Base-by-base conservation (phyloP, 148 eudicot genomes). In the Camellia lanceoleosa region DNA sequence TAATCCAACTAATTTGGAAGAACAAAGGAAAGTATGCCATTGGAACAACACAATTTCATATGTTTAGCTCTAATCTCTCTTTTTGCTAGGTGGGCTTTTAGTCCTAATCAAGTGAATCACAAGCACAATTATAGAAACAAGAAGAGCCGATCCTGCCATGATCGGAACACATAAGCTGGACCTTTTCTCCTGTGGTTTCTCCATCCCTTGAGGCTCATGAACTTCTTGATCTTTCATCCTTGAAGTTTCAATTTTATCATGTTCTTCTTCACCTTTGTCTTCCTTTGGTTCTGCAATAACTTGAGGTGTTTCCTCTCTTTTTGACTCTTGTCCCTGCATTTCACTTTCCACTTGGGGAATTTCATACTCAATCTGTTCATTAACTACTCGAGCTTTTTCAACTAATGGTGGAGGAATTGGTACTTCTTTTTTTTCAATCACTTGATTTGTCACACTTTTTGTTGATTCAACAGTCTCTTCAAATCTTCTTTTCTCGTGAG, bases 71-170 rank as follows among this genome's bases (percentile, higher is more conserved):
- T 81, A 82, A 4, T 71, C n/a, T 72, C n/a, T 38, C 68, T 66
- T 82, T 56, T 70, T 81, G 13, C 16, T 65, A 3, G 80, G 20
- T 70, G 73, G 59, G 62, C 72, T 81, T 58, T 86, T 87, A 20
- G 82, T 52, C 77, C 82, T 86, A 52, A 86, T 83, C 63, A 84
- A 72, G 30, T 83, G 81, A 74, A 84, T 68, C 71, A 87, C 89
- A 62, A 93, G n/a, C 64, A 83, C 88, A 14, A 91, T 80, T 20
- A 90, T 60, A 23, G 94, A 83, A 5, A 84, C 82, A 62, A 93
- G 62, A 46, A 91, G 56, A 44, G 95, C 85, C 43, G 92, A 87
- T 68, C 97, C 95, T 43, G 91, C 87, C 54, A 90, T 73, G 52
- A 87, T 56, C 10, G 95, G 92, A 7, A 71, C 72, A 74, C 86